Base-by-base conservation (phyloP, 2,329 filamentous ascomycete genomes). In the Ophiostoma fasciatum region DNA sequence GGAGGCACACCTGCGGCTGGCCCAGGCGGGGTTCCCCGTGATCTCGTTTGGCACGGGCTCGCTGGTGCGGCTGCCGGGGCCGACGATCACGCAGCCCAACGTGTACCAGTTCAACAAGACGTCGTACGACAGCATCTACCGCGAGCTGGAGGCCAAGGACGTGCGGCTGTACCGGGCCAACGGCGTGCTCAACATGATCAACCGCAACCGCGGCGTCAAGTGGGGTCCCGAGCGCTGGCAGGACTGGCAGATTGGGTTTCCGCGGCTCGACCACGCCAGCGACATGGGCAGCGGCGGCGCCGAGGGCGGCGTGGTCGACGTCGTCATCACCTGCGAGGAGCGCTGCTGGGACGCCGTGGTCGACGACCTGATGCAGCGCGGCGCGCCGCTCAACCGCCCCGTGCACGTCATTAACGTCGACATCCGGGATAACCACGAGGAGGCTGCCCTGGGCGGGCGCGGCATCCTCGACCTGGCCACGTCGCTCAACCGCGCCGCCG, bases 351-450 rank as follows among this genome's bases (percentile, higher is more conserved):
- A 98, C 58, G 87, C 90, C 5, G 90, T 98, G 23, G 71, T 98
- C 10, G 90, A 98, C 49, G 88, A 98, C 54, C 64, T 98, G 35
- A 73, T 94, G 43, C 82, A 76, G 49, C 74, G 92, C 43, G 90
- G 88, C 7, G 75, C 80, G 0, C 80, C 82, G 4, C 64, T 98
- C 39, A 98, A 98, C 56, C 68, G 84, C 3, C 87, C 90, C 0
- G 90, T 98, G 1, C 90, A 98, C 53, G 83, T 98, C 38, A 93
- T 98, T 64, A 98, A 98, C 49, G 80, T 98, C 37, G 90, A 98
- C 54, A 98, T 98, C 51, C 88, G 82, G 56, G 90, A 98, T 59
- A 98, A 96, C 51, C 90, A 96, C 51, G 88, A 98, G 55, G 90
- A 98, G 58, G 90, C 90, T 1, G 67, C 88, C 17, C 71, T 94